A percentile compares a stretch with the other conserved stretches of the same genome.
Conservation (phyloP, 2,329 filamentous ascomycete genomes). For the Sodiomyces alkalinus region DNA sequence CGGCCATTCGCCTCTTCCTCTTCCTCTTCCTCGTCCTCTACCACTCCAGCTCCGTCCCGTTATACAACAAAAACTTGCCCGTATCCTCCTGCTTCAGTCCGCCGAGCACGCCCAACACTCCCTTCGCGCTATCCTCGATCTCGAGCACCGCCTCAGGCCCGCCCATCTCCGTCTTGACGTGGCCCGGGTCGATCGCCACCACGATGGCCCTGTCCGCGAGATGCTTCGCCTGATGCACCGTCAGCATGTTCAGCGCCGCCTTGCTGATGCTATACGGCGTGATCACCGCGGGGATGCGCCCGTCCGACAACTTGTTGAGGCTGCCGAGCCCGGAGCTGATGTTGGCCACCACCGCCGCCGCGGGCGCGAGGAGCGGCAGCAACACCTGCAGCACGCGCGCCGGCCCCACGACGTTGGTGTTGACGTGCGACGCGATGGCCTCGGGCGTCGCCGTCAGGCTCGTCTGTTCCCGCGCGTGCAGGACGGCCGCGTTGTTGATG, state of each 20-base stretch:
- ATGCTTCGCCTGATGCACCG: constrained; percentile 14
- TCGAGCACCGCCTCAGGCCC: constrained; percentile 13
- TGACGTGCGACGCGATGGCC: constrained; percentile 22
- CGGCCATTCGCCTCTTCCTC: too few species aligned
- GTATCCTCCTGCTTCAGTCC: not conserved
- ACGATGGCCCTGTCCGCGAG: constrained; percentile 13
- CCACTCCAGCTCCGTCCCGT: constrained; percentile 3
- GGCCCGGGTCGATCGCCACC: constrained; percentile 17
- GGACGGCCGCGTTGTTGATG: constrained; percentile 21
- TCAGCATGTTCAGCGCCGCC: constrained; percentile 20
- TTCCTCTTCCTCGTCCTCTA: too few species aligned
- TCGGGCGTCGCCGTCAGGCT: constrained; percentile 20
- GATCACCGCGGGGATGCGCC: constrained; percentile 11
- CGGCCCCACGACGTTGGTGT: constrained; percentile 29
- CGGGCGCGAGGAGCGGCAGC: constrained; percentile 11
- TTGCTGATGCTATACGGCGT: constrained; percentile 21
- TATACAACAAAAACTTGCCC: constrained; percentile 1
- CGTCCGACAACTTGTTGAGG: constrained; percentile 10
- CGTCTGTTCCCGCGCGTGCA: constrained; percentile 15
- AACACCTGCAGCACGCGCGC: constrained; percentile 26
- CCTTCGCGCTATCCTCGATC: constrained; percentile 10
- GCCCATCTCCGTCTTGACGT: constrained; percentile 19
- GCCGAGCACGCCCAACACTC: constrained; percentile 1
- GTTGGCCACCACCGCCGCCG: constrained; percentile 22
- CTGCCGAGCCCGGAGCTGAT: constrained; percentile 24